Evolutionary conservation across 139 green algal species (phyloP).

Genomic region (Volvox reticuliferus): DNA sequence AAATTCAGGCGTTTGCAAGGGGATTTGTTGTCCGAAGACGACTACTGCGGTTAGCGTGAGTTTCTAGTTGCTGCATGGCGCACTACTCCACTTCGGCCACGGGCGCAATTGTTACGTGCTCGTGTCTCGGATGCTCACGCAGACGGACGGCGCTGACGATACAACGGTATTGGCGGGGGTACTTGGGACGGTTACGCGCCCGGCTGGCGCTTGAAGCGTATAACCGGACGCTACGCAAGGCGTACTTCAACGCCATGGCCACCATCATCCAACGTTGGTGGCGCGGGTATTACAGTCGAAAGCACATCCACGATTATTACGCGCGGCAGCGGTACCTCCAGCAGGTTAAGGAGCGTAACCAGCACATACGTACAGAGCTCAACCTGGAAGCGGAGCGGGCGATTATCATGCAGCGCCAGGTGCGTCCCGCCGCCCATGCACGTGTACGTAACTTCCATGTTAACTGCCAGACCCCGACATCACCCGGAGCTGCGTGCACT

Average conservation of each 20-base stretch:
- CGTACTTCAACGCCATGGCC: slow-evolving; percentile 73
- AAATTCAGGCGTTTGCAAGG: slow-evolving; percentile 42
- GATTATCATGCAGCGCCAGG: slow-evolving; percentile 46
- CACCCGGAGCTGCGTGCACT: no score
- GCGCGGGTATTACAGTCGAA: slow-evolving; percentile 75
- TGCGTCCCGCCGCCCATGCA: not conserved
- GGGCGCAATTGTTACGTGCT: not conserved
- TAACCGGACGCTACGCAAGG: slow-evolving; percentile 57
- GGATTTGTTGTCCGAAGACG: slow-evolving; percentile 50
- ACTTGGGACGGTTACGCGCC: slow-evolving; percentile 58
- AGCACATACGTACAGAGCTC: slow-evolving; percentile 53
- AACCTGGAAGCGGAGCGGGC: slow-evolving; percentile 54
- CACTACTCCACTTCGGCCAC: no score
- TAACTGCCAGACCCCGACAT: no score
- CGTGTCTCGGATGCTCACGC: not conserved
- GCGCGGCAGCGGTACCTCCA: slow-evolving; percentile 73
- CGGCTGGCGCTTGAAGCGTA: slow-evolving; percentile 40
- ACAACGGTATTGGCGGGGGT: slow-evolving; percentile 68
- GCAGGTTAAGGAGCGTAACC: slow-evolving; percentile 55
- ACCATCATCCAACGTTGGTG: slow-evolving; percentile 75
- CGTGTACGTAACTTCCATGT: no score
- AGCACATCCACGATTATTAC: slow-evolving; percentile 75
- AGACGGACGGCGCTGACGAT: slow-evolving; percentile 47
- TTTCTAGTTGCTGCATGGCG: not conserved
- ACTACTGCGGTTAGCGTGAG: slow-evolving; percentile 48